These are phyloP conservation scores for Henckelia pumila DNA, from an alignment of 257 asterid genomes.

Conservation along the genomic window DNA sequence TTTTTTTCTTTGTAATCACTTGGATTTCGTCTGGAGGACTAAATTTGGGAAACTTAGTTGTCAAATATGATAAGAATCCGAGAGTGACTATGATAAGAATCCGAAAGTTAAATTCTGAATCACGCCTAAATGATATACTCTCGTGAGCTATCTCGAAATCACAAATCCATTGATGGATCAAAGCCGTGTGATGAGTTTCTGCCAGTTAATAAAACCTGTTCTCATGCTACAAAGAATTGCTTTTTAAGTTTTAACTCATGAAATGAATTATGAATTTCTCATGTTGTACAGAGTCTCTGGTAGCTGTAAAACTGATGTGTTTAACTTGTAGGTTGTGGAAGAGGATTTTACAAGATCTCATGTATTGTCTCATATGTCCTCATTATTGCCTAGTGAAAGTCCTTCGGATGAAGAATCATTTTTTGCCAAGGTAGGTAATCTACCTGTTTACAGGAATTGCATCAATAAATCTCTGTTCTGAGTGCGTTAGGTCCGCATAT, in stretches of 20 bases:
- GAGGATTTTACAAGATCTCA: conserved; percentile 88
- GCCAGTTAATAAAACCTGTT: not conserved
- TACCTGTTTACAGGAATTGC: conserved; percentile 3
- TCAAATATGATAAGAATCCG: not conserved
- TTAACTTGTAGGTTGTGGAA: conserved; percentile 60
- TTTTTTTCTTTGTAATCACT: not conserved
- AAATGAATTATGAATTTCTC: not conserved
- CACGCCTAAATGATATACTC: conserved; percentile 4
- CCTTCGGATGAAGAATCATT: conserved; percentile 30
- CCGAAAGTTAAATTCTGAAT: not conserved
- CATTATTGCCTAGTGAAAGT: conserved; percentile 37
- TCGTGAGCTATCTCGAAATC: not conserved
- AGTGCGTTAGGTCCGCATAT: conserved; percentile 1
- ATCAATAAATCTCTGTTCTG: not conserved
- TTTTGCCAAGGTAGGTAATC: conserved; percentile 59
- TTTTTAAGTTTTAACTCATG: not conserved
- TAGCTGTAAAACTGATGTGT: not conserved
- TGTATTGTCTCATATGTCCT: conserved; percentile 68
- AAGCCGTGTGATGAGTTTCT: not conserved
- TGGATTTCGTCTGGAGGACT: not conserved
- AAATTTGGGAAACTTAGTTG: not conserved
- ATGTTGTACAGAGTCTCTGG: not conserved
- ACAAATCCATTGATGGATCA: not conserved
- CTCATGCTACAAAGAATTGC: not conserved
- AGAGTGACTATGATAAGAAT: not conserved